Evolutionary conservation across 1,139 yeast genomes (phyloP), one percentile per base, ranked within the genome.

Genomic region (Pichia sp.): DNA sequence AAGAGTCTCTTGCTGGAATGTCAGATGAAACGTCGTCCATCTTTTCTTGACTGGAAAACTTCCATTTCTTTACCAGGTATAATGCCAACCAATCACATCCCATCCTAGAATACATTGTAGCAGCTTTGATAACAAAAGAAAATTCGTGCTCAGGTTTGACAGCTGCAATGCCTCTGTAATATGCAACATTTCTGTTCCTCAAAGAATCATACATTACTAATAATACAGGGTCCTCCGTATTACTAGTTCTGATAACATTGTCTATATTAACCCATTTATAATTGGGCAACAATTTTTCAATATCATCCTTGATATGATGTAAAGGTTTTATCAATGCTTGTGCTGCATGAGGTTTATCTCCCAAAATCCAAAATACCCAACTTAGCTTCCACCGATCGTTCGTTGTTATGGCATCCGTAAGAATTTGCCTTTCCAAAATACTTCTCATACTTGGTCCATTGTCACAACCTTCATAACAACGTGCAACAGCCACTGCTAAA

Each of bases 51-150:
- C 49, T 36, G 5, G 75, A 69, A 64, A 90, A 92, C 36, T 72
- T 72, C 97, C 97, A 92, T 57, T 80, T 81, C 51, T 74, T 74
- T 3, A 87, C 72, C 51, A 90, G 68, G 49, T 83, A 77, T 19
- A 88, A 66, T 0, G 92, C 84, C 49, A 92, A 69, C 59, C 84
- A 80, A 62, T 92, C 96, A 72, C 98, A 92, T 0, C 98, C 98
- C 96, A 92, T 90, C 57, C 96, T 75, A 13, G 82, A 75, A 64
- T 90, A 88, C 55, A 89, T 86, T 47, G 78, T 73, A 11, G 87
- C 78, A 7, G 85, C 85, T 60, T 82, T 81, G 26, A 80, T 66
- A 11, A 90, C 78, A 64, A 85, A 82, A 13, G 77, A 74, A 54
- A 79, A 81, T 64, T 92, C 97, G 49, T 74, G 72, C 3, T 65